Evolutionary conservation across 805 yeast genomes (phyloP), one percentile per base, ranked within the genome.

Genomic region (Peterozyma xylosa): DNA sequence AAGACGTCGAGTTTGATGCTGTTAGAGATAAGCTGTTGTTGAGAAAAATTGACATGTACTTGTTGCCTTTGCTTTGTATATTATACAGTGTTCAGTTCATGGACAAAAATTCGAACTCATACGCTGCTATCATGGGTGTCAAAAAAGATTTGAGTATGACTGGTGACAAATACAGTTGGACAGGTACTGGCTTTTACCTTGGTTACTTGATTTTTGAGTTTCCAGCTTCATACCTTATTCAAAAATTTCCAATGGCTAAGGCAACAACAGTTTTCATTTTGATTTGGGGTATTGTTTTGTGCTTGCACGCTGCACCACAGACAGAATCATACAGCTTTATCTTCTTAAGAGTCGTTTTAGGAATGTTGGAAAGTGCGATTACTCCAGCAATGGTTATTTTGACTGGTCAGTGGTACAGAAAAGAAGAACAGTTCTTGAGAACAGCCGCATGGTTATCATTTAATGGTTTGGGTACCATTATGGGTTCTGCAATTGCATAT

Each of bases 21-120:
- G 46, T 41, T 11, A 35, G 35, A 48, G 50, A 59, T 21, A 48
- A 47, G 30, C 45, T 51, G 15, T 52, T 66, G 39, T 52, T 61
- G 36, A 21, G 41, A 37, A 80, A 78, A 52, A 70, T 76, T 21
- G 85, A 80, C 53, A 36, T 68, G n/a, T 68, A 57, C 46, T 48
- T 80, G 48, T 58, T 75, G 50, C 80, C 85, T 1, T 45, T 78
- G 41, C 63, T 79, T 61, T 5, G 43, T 41, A 46, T 70, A 16
- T 52, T 75, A 30, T 74, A 74, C 57, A 67, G 75, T n/a, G 57
- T 70, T 27, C 84, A 78, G 56, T 74, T 66, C 50, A 73, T 80
- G 79, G 87, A 80, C 59, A 80, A 80, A 54, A 60, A 64, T 16
- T 62, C 82, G 3, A 58, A 43, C 45, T 55, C 52, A 16, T 54